A percentile compares a stretch with the other conserved stretches of the same genome.
Evolutionary conservation across 768 basidiomycete genomes (phyloP).

Genomic region (Phlebiopsis flavidoalba): DNA sequence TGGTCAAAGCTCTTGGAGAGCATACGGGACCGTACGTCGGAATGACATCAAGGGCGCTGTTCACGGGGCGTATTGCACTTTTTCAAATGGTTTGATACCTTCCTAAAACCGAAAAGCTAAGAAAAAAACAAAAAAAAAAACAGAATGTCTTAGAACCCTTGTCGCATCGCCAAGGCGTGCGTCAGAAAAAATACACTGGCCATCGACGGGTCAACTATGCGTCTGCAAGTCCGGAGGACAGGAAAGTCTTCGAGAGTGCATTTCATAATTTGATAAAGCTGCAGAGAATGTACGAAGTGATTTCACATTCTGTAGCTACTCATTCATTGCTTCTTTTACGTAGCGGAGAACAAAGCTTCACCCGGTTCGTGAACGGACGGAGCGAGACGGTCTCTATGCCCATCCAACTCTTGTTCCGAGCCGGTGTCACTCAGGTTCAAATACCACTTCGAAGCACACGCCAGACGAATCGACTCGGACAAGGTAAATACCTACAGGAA

Average conservation of each 20-base stretch:
- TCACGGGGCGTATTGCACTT: constrained; percentile 56
- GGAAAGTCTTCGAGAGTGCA: constrained; percentile 65
- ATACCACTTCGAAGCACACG: constrained; percentile 88
- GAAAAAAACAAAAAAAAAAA: too few species aligned
- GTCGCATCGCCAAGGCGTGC: too few species aligned
- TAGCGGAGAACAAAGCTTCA: constrained; percentile 54
- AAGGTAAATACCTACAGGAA: constrained; percentile 53
- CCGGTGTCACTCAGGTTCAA: constrained; percentile 86
- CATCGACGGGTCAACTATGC: constrained; percentile 65
- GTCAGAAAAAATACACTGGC: constrained; percentile 87
- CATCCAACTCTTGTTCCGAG: constrained; percentile 77
- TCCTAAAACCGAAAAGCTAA: too few species aligned
- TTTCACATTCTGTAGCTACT: too few species aligned
- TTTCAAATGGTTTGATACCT: not conserved
- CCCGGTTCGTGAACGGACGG: constrained; percentile 17
- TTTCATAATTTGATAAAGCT: constrained; percentile 75
- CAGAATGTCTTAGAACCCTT: constrained; percentile 46
- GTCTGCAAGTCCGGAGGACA: constrained; percentile 40
- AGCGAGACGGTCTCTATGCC: constrained; percentile 69
- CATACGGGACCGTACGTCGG: constrained; percentile 74
- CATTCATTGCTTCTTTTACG: not conserved
- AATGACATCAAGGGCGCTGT: constrained; percentile 56
- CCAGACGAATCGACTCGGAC: constrained; percentile 86
- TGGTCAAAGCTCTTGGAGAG: constrained; percentile 58
- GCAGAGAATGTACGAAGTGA: constrained; percentile 63